These are phyloP conservation scores for Cardiospermum halicacabum DNA, from an alignment of 345 rosid genomes.

Conservation along the genomic window DNA sequence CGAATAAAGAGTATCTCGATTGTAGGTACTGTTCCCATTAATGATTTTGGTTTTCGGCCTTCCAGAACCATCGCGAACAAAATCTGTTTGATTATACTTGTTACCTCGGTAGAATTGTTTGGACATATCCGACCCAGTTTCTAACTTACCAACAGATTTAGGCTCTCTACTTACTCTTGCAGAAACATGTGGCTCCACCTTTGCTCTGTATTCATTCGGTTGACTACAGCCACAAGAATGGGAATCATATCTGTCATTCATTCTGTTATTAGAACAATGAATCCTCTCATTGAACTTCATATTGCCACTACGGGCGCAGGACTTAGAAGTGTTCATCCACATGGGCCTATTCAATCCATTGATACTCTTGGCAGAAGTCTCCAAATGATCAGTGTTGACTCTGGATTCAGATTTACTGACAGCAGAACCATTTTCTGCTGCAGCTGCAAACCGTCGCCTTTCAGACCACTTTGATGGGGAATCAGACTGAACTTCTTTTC, in stretches of 20 bases:
- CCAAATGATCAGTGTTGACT: conserved; percentile 45
- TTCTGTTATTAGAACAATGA: conserved; percentile 39
- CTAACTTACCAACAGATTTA: conserved; percentile 45
- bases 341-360: conserved; percentile 46
- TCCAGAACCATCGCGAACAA: conserved; percentile 42
- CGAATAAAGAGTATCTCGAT: conserved; percentile 37
- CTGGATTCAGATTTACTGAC: conserved; percentile 50
- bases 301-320: conserved; percentile 41
- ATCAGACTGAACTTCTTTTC: conserved; percentile 51
- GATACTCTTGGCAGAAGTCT: conserved; percentile 44
- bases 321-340: conserved; percentile 45
- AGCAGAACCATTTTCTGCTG: conserved; percentile 42
- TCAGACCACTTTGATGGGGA: conserved; percentile 58
- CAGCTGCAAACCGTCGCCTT: conserved; percentile 37
- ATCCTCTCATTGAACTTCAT: conserved; percentile 54
- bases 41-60: conserved; percentile 49
- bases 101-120: conserved; percentile 50
- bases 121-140: conserved; percentile 48
- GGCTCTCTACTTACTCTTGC: conserved; percentile 48
- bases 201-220: conserved; percentile 47
- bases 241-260: conserved; percentile 50
- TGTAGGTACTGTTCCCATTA: conserved; percentile 31
- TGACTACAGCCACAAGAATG: conserved; percentile 66
- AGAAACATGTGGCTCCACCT: conserved; percentile 50
- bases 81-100: conserved; percentile 51